These are phyloP conservation scores for Eleusine indica DNA, from an alignment of 176 grass and related monocot species.

Conservation along the genomic window DNA sequence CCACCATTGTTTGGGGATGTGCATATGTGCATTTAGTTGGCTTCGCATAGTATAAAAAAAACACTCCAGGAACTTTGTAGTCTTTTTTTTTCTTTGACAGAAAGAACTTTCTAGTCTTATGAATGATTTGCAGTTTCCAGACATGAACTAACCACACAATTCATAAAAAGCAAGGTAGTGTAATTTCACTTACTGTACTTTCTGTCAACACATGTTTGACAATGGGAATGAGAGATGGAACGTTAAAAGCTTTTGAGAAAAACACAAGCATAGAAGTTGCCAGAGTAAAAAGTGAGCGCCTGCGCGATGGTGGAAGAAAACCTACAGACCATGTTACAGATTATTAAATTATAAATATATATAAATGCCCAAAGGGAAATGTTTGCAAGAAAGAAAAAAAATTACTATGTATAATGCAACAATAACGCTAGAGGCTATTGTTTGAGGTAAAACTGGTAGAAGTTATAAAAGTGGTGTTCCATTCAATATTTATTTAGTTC, in stretches of 20 bases:
- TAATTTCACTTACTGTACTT: slow-evolving; percentile 62
- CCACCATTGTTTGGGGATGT: neutral
- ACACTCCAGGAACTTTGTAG: neutral
- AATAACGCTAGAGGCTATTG: neutral
- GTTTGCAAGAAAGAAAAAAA: neutral
- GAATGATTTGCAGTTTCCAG: slow-evolving; percentile 21
- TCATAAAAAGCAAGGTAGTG: slow-evolving; percentile 17
- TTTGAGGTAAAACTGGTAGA: neutral
- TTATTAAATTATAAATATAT: neutral
- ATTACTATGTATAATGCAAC: neutral
- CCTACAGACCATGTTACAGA: slow-evolving; percentile 53
- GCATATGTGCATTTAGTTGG: slow-evolving; percentile 7
- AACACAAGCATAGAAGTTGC: slow-evolving; percentile 94
- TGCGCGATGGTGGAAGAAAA: slow-evolving; percentile 65
- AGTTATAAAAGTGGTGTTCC: neutral
- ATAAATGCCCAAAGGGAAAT: slow-evolving; percentile 31
- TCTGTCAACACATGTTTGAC: slow-evolving; percentile 68
- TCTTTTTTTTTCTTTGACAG: too few relatives aligned
- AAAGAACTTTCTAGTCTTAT: neutral
- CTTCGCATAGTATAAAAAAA: neutral
- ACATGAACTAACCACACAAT: slow-evolving; percentile 25
- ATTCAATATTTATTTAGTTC: slow-evolving; percentile 1
- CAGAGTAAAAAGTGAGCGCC: slow-evolving; percentile 87
- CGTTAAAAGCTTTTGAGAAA: slow-evolving; percentile 89
- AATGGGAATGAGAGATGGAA: slow-evolving; percentile 74